A percentile compares a stretch with the other conserved stretches of the same genome.
These are phyloP conservation scores for Pythium aristosporum DNA, from an alignment of 352 stramenopile species.

Conservation along the genomic window DNA sequence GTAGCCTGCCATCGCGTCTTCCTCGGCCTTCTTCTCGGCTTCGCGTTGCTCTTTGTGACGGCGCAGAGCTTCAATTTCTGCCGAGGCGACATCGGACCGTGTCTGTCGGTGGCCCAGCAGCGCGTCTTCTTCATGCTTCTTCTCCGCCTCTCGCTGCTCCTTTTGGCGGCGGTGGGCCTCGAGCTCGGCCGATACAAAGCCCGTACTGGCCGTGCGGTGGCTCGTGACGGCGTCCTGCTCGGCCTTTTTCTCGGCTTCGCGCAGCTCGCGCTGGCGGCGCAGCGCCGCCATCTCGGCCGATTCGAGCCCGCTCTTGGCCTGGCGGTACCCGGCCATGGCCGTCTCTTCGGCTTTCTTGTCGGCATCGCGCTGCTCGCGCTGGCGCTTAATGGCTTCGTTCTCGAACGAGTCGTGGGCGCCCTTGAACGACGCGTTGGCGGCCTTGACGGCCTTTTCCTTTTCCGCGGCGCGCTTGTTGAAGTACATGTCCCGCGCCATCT, in stretches of 20 bases:
- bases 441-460: slow-evolving; percentile 20
- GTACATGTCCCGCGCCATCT: slow-evolving; percentile 24
- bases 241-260: slow-evolving; percentile 39
- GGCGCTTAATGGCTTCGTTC: slow-evolving; percentile 30
- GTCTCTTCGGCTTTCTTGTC: slow-evolving; percentile 43
- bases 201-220: background rate
- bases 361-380: slow-evolving; percentile 38
- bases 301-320: slow-evolving; percentile 14
- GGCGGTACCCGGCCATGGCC: slow-evolving; percentile 27
- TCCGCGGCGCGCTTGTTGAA: slow-evolving; percentile 25
- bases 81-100: slow-evolving; percentile 7
- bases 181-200: slow-evolving; percentile 26
- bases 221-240: slow-evolving; percentile 36
- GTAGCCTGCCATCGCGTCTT: slow-evolving; percentile 35
- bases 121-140: slow-evolving; percentile 39
- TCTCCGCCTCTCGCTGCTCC: slow-evolving; percentile 36
- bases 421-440: slow-evolving; percentile 22
- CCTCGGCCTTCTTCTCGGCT: slow-evolving; percentile 39
- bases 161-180: slow-evolving; percentile 33
- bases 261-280: slow-evolving; percentile 37
- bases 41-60: slow-evolving; percentile 38
- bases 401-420: slow-evolving; percentile 24
- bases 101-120: slow-evolving; percentile 22
- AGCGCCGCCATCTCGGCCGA: slow-evolving; percentile 26
- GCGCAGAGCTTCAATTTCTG: slow-evolving; percentile 27